Evolutionary conservation across 1,284 basidiomycete genomes (phyloP), one percentile per base, ranked within the genome.

Genomic region (Heliocybe sulcata): DNA sequence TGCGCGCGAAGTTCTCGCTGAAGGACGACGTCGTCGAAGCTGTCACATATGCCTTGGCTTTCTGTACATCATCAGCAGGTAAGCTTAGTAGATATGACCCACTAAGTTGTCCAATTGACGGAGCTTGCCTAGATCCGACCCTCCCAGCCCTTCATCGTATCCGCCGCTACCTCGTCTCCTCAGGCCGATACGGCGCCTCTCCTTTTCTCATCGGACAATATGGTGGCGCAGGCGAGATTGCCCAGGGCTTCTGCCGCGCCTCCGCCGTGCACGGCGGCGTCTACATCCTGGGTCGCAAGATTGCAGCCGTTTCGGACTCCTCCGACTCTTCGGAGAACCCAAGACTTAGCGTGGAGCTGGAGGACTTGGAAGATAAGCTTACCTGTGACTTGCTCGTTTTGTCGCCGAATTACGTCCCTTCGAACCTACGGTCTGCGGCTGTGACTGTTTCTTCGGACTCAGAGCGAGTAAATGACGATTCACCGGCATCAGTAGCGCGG

Each of bases 171-270:
- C 77, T 98, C 22, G 81, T 77, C 42, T 92, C 93, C 1, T 73
- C 86, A 12, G 95, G 96, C 1, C 79, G 91, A 29, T 98, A 97
- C 65, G 96, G 96, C 4, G 72, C 90, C 10, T 93, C 92, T 0
- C 86, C 96, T 0, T 98, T 95, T 71, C 81, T 99, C 14, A 80
- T 98, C 3, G 93, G 92, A 0, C 94, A 98, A 63, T 98, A 98
- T 66, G 96, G 96, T 27, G 93, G 94, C 2, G 76, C 87, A 0
- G 94, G 94, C 2, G 94, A 97, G 65, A 83, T 96, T n/a, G 81
- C 90, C 0, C 94, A 97, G 69, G 94, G 92, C 0, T 98, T 95
- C 67, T 96, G 94, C 69, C 90, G 94, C 31, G 82, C 87, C 4
- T 81, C 90, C 33, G 94, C 94, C 2, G 94, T 97, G 4, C 80